Evolutionary conservation across 768 basidiomycete species (phyloP), one percentile per base, ranked within the genome.

Genomic region (Amanita jacksonii): DNA sequence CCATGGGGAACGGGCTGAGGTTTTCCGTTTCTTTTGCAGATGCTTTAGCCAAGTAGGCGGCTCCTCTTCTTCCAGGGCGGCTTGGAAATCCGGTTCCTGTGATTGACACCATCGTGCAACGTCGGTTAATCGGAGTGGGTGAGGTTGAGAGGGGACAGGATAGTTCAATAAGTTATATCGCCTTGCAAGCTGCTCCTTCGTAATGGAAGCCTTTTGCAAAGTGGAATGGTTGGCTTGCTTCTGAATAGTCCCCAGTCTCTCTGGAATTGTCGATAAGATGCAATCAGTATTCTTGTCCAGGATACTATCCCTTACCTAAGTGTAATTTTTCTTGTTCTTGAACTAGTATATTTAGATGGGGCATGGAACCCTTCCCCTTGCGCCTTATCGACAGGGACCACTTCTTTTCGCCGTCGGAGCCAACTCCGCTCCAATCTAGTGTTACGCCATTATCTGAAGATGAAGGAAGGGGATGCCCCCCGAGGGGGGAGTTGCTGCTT

Each of bases 31-130:
- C 37, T 79, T 73, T 38, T 45, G 44, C 38, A 76, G 63, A 49
- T 85, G 81, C 52, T 76, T 81, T 22, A 86, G 61, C 85, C 85
- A 88, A 5, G 77, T 76, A 36, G 82, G 66, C 5, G 85, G 81
- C 54, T 88, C 85, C 0, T 73, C 70, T 41, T 70, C 69, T 43
- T 81, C 81, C 19, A 87, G 55, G 20, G 72, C 65, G n/a, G 64
- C 58, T 46, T 65, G 73, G 7, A 72, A 59, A n/a, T 65, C 52
- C 7, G 60, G 52, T 23, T 73, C 70, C 45, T 76, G 76, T 23
- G 61, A 58, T n/a, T 63, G 57, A 51, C 77, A 75, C 85, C 85
- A 88, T 15, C 70, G 74, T 23, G 67, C 69, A 22, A 77, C 68
- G 33, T 68, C 65, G 15, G 66, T 62, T 6, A 77, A 65, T 51